phyloP scores from a whole-genome alignment of 2,329 filamentous ascomycete genomes.

The Pyrenophora graminea region DNA sequence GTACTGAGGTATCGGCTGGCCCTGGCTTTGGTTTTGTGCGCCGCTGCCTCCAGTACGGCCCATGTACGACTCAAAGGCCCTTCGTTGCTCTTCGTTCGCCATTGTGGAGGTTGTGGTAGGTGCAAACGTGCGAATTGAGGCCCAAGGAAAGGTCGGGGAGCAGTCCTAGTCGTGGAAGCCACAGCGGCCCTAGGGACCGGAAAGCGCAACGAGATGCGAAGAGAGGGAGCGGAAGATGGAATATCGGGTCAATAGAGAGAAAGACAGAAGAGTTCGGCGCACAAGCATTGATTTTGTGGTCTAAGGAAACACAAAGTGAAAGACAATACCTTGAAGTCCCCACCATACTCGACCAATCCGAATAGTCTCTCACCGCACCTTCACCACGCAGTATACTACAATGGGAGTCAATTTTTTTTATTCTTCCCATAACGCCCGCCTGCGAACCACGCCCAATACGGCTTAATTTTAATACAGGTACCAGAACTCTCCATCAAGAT shows the following conservation, averaged over 20 bases:
- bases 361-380: background rate
- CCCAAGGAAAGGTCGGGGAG: constrained; percentile 16
- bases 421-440: constrained; percentile 37
- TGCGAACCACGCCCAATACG: constrained; percentile 18
- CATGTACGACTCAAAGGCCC: constrained; percentile 40
- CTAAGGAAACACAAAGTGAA: constrained; percentile 16
- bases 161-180: constrained; percentile 3
- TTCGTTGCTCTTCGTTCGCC: constrained; percentile 38
- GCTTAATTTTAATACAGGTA: constrained; percentile 37
- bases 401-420: constrained; percentile 24
- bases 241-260: constrained; percentile 1
- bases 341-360: background rate
- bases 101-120: constrained; percentile 21
- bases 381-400: constrained; percentile 2
- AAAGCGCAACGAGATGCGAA: background rate
- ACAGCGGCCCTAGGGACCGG: background rate
- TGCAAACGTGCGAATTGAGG: constrained; percentile 13
- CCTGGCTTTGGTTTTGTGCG: constrained; percentile 10
- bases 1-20: constrained; percentile 25
- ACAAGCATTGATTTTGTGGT: constrained; percentile 1
- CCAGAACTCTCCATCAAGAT: constrained; percentile 26
- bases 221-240: background rate
- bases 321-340: background rate
- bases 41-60: constrained; percentile 14
- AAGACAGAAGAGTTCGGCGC: background rate